A percentile compares a stretch with the other conserved stretches of the same genome.
Evolutionary conservation across 768 basidiomycete species (phyloP).

Genomic region (Amanita rubescens): DNA sequence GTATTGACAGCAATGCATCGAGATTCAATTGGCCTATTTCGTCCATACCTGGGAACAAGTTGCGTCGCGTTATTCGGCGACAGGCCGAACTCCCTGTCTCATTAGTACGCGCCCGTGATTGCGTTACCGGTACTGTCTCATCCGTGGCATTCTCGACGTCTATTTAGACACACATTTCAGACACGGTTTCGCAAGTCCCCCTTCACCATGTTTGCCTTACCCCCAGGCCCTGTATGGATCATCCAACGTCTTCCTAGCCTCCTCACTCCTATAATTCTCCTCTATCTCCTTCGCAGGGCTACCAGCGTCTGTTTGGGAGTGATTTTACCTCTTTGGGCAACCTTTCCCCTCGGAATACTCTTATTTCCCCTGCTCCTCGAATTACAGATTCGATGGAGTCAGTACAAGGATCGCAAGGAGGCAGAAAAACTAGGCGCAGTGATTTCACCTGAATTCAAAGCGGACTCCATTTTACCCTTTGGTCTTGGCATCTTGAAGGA

Average conservation of each 20-base stretch:
- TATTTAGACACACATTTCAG: not conserved
- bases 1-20: no score
- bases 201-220: conserved; percentile 2
- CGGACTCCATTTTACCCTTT: conserved; percentile 15
- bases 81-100: no score
- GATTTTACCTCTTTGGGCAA: conserved; percentile 11
- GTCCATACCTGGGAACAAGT: no score
- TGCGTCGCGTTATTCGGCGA: no score
- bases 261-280: conserved; percentile 9
- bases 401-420: conserved; percentile 11
- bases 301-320: not conserved
- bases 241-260: conserved; percentile 10
- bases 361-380: conserved; percentile 12
- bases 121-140: not conserved
- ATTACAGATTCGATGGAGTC: conserved; percentile 10
- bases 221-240: conserved; percentile 15
- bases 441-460: conserved; percentile 17
- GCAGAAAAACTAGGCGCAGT: conserved; percentile 22
- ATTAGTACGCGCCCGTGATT: not conserved
- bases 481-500: conserved; percentile 16
- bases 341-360: conserved; percentile 6
- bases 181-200: not conserved
- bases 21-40: no score
- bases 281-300: conserved; percentile 10
- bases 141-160: not conserved